Conservation (phyloP, 306 rosid genomes). For the Vigna angularis region DNA sequence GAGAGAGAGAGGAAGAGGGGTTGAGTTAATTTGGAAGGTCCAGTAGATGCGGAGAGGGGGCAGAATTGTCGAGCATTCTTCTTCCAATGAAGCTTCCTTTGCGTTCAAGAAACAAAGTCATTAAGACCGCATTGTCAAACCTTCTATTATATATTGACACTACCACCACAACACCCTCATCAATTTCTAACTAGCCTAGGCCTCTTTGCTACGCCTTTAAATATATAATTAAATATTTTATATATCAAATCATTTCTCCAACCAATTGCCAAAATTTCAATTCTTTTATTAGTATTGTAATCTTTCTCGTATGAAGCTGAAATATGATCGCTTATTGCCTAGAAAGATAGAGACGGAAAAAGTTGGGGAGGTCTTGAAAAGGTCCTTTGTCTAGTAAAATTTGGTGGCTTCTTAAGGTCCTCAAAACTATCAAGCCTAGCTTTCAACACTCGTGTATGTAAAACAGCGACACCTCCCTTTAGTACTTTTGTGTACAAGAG, state of each 20-base stretch:
- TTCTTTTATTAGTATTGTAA: too few species aligned
- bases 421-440: conserved; percentile 10
- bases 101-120: conserved; percentile 79
- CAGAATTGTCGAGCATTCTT: conserved; percentile 78
- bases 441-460: conserved; percentile 16
- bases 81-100: conserved; percentile 87
- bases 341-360: conserved; percentile 10
- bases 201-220: conserved; percentile 28
- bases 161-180: conserved; percentile 28
- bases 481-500: neutral
- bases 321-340: neutral
- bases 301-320: neutral
- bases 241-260: too few species aligned
- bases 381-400: conserved; percentile 32
- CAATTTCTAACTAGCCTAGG: neutral
- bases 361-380: conserved; percentile 17
- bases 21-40: conserved; percentile 49
- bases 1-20: neutral
- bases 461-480: neutral
- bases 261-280: too few species aligned
- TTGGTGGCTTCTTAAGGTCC: conserved; percentile 25
- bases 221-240: neutral
- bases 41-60: conserved; percentile 67
- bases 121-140: conserved; percentile 74
- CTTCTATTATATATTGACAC: conserved; percentile 50